A percentile compares a stretch with the other conserved stretches of the same genome.
phyloP scores from a whole-genome alignment of 2,329 filamentous ascomycete genomes.

The Sporothrix brasiliensis region DNA sequence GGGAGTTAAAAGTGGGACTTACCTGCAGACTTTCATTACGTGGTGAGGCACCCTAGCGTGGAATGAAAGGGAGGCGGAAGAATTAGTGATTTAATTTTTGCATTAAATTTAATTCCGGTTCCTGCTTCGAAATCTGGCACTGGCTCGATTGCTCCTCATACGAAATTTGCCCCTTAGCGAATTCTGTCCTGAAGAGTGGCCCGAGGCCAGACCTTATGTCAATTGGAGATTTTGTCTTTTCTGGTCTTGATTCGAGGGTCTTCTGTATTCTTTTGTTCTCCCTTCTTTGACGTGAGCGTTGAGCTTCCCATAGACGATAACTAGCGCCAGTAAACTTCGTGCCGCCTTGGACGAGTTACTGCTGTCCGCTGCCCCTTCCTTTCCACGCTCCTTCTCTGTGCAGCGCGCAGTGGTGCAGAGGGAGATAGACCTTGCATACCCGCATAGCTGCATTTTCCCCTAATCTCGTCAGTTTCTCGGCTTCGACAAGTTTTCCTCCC shows the following conservation, averaged over 20 bases:
- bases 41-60: constrained; percentile 11
- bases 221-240: background rate
- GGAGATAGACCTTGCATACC: constrained; percentile 20
- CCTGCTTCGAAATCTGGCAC: constrained; percentile 11
- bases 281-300: background rate
- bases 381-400: constrained; percentile 14
- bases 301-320: background rate
- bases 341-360: background rate
- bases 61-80: background rate
- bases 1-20: background rate
- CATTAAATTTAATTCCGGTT: constrained; percentile 13
- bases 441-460: constrained; percentile 27
- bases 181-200: constrained; percentile 20
- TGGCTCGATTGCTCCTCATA: background rate
- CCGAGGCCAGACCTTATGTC: background rate
- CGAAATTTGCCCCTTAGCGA: constrained; percentile 23
- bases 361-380: constrained; percentile 15
- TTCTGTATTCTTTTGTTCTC: background rate
- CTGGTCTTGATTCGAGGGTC: background rate
- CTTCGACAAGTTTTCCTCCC: constrained; percentile 16
- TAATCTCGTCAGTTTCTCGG: constrained; percentile 16
- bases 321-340: background rate
- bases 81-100: background rate
- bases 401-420: background rate
- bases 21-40: constrained; percentile 24